Conservation (phyloP, 139 green algal genomes). For the Astrephomene gubernaculifera region DNA sequence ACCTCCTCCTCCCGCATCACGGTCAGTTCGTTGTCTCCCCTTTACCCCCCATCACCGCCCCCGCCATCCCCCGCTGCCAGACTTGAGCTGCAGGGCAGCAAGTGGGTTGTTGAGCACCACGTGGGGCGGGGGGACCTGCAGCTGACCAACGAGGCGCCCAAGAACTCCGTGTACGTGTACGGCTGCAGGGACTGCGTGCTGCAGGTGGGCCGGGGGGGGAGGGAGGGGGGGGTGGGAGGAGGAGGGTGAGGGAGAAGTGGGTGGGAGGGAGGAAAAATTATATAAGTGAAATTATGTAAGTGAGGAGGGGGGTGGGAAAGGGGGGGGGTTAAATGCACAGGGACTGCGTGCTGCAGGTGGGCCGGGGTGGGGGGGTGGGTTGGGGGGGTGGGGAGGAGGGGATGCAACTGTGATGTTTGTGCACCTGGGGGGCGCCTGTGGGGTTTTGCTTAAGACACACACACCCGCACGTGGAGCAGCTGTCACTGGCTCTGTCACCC, state of each 20-base stretch:
- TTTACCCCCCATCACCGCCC: not conserved
- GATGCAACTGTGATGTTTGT: not conserved
- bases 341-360: too few relatives aligned
- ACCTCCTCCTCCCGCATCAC: too few relatives aligned
- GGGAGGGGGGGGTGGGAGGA: not conserved
- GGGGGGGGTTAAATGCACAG: too few relatives aligned
- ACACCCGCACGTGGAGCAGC: too few relatives aligned
- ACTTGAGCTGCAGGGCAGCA: constrained; percentile 86
- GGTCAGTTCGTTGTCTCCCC: too few relatives aligned
- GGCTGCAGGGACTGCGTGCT: constrained; percentile 84
- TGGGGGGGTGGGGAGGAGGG: constrained; percentile 35
- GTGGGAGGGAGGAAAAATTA: too few relatives aligned
- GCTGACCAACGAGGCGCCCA: constrained; percentile 74
- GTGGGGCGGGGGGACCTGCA: constrained; percentile 47
- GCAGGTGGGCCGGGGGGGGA: constrained; percentile 54
- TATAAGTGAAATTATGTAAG: too few relatives aligned
- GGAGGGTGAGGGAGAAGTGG: too few relatives aligned
- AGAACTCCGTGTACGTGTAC: constrained; percentile 95
- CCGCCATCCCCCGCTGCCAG: constrained; percentile 1
- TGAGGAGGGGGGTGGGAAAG: too few relatives aligned
- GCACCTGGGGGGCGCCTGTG: not conserved
- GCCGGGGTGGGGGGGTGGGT: not conserved
- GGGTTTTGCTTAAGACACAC: too few relatives aligned
- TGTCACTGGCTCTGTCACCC: too few relatives aligned
- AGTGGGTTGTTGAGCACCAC: constrained; percentile 93